Evolutionary conservation across 345 rosid genomes (phyloP).

Genomic region (Raphanus sativus): DNA sequence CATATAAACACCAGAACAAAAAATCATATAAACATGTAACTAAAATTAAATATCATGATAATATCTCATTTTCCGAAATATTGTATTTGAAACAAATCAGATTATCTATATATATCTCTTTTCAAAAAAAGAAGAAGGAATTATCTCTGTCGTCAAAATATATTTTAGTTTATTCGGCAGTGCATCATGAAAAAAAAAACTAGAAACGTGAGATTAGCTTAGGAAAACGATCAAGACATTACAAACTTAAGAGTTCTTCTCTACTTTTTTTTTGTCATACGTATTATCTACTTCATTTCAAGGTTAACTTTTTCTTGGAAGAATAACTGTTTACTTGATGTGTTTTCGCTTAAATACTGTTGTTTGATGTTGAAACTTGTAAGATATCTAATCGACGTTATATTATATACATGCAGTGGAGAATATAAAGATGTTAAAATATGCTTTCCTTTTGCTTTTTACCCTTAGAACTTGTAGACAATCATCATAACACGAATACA

Average conservation of each 20-base stretch:
- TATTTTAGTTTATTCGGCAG: neutral
- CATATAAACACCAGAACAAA: neutral
- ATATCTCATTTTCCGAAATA: neutral
- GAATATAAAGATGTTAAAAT: neutral
- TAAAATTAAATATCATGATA: neutral
- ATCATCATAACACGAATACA: constrained; percentile 27
- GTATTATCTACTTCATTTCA: neutral
- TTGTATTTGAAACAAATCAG: neutral
- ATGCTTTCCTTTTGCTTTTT: constrained; percentile 23
- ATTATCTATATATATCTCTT: neutral
- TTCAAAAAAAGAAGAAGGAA: too few relatives aligned
- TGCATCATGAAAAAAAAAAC: neutral
- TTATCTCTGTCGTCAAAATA: neutral
- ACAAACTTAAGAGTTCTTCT: neutral
- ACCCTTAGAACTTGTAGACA: constrained; percentile 19
- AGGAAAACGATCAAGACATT: neutral
- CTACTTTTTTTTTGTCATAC: too few relatives aligned
- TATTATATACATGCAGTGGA: neutral
- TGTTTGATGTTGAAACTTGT: constrained; percentile 9
- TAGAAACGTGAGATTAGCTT: neutral
- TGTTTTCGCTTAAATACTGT: neutral
- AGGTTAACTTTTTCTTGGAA: neutral
- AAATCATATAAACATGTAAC: neutral
- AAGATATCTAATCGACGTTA: neutral
- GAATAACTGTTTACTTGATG: neutral